Conservation (phyloP, 345 rosid genomes). For the Mangifera indica region DNA sequence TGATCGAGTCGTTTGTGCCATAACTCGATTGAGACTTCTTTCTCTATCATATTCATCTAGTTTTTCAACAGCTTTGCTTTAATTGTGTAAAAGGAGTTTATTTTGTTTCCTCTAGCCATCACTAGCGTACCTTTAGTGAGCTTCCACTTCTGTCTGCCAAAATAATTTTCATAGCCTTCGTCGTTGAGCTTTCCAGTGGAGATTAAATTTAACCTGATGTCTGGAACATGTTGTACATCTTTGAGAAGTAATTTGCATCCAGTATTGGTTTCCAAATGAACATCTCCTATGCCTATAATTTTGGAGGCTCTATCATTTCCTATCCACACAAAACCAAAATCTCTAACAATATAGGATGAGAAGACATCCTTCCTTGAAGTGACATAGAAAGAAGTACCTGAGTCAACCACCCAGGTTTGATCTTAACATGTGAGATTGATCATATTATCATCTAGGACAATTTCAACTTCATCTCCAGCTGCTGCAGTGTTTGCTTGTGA, state of each 20-base stretch:
- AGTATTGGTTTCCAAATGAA: not conserved
- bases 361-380: not conserved
- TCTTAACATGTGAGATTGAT: not conserved
- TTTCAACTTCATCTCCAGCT: no score
- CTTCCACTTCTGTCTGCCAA: not conserved
- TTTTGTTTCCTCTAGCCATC: constrained; percentile 5
- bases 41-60: not conserved
- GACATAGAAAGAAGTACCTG: not conserved
- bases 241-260: not conserved
- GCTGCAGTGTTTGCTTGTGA: no score
- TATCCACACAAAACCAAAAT: constrained; percentile 9
- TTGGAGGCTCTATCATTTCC: not conserved
- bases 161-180: not conserved
- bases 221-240: not conserved
- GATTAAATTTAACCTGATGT: not conserved
- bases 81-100: not conserved
- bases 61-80: not conserved
- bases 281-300: constrained; percentile 9
- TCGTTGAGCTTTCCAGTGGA: not conserved
- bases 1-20: not conserved
- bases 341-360: not conserved
- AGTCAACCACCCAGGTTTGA: not conserved
- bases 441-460: no score
- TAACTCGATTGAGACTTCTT: not conserved
- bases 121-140: constrained; percentile 4